Evolutionary conservation across 805 yeast species (phyloP).

Genomic region (Teunomyces gatunensis): DNA sequence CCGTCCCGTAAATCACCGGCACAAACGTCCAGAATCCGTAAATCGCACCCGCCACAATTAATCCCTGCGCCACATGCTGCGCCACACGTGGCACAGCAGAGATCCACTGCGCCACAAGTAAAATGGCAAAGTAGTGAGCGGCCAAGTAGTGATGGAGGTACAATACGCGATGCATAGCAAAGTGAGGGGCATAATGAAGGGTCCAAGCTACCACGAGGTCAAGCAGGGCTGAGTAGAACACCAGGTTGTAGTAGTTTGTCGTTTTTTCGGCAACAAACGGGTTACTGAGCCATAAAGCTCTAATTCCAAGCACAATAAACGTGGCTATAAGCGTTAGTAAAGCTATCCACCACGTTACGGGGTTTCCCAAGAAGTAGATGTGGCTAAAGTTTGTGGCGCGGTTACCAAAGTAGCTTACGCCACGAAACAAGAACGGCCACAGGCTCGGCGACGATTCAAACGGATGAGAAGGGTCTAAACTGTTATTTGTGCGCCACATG

Average conservation of each 20-base stretch:
- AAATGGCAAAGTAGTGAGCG: slow-evolving; percentile 47
- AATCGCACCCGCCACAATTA: slow-evolving; percentile 16
- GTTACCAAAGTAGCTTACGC: slow-evolving; percentile 56
- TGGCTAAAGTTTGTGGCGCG: slow-evolving; percentile 25
- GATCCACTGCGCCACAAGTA: slow-evolving; percentile 43
- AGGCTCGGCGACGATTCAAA: slow-evolving; percentile 54
- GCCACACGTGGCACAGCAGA: slow-evolving; percentile 19
- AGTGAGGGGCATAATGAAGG: slow-evolving; percentile 57
- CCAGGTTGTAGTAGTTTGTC: background rate
- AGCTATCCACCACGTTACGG: slow-evolving; percentile 23
- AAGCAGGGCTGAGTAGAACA: slow-evolving; percentile 20
- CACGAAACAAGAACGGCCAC: slow-evolving; percentile 62
- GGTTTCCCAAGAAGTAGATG: slow-evolving; percentile 65
- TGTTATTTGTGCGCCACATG: slow-evolving; percentile 46
- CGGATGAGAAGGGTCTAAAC: slow-evolving; percentile 10
- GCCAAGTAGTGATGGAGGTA: slow-evolving; percentile 50
- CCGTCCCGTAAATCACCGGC: slow-evolving; percentile 48
- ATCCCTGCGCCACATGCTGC: too few relatives aligned
- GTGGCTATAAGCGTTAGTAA: too few relatives aligned
- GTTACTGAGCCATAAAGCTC: slow-evolving; percentile 6
- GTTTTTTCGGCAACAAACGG: slow-evolving; percentile 20
- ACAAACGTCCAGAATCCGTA: slow-evolving; percentile 25
- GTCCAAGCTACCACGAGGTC: slow-evolving; percentile 56
- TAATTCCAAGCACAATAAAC: too few relatives aligned
- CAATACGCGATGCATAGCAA: slow-evolving; percentile 36